Evolutionary conservation across 2,329 filamentous ascomycete genomes (phyloP).

Genomic region (Calonectria pauciramosa): DNA sequence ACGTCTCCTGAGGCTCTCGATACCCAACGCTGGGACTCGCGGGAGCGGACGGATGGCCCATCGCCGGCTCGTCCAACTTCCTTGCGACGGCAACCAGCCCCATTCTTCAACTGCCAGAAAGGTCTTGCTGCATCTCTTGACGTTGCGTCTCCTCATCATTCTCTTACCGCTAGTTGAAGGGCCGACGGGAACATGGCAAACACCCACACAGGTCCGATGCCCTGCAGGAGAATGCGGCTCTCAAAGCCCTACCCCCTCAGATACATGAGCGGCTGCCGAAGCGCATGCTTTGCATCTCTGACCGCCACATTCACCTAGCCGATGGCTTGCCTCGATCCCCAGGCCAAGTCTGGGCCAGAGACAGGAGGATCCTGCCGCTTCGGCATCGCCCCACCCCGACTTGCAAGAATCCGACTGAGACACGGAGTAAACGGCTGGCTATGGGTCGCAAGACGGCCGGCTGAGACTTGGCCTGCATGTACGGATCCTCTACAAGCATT

Average conservation of each 20-base stretch:
- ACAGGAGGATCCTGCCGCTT: not conserved
- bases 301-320: slow-evolving; percentile 7
- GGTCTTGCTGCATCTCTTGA: not conserved
- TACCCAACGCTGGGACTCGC: not conserved
- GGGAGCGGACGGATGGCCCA: not conserved
- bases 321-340: not conserved
- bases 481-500: not conserved
- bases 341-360: not conserved
- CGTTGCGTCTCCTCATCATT: slow-evolving; percentile 4
- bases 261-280: not conserved
- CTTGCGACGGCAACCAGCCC: not conserved
- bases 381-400: slow-evolving; percentile 2
- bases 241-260: not conserved
- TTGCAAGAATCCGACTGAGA: slow-evolving; percentile 12
- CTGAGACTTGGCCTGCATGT: slow-evolving; percentile 5
- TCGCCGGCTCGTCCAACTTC: not conserved
- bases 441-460: not conserved
- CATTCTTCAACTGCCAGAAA: not conserved
- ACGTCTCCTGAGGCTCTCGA: not conserved
- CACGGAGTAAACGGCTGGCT: slow-evolving; percentile 1
- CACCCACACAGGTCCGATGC: not conserved
- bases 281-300: not conserved
- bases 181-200: not conserved
- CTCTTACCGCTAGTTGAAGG: not conserved
- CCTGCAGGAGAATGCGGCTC: not conserved